Percentiles rank a stretch among this genome's conserved stretches.
Conservation (phyloP, 2,329 filamentous ascomycete genomes). For the Fusarium liriodendri region DNA sequence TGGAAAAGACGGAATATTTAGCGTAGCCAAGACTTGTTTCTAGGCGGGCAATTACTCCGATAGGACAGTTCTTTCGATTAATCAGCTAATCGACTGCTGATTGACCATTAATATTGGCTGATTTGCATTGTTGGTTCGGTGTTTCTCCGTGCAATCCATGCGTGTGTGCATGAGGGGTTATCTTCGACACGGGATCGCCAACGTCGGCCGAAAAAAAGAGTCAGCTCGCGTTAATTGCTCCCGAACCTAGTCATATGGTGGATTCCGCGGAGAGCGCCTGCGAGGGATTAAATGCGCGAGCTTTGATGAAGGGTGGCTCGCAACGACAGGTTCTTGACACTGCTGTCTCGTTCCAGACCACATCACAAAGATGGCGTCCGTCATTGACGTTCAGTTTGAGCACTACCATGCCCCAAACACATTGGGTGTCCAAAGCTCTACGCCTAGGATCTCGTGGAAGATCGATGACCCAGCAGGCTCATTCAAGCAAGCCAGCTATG, state of each 20-base stretch:
- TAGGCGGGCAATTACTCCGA: not conserved
- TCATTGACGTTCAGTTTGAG: slow-evolving; percentile 18
- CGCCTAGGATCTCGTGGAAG: slow-evolving; percentile 28
- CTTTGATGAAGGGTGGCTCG: not conserved
- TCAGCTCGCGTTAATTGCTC: not conserved
- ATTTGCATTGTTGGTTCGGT: not conserved
- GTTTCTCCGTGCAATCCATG: not conserved
- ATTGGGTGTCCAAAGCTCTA: slow-evolving; percentile 5
- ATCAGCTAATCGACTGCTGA: not conserved
- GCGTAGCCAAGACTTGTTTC: not conserved
- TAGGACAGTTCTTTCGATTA: not conserved
- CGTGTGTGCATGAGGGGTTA: not conserved
- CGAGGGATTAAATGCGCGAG: not conserved
- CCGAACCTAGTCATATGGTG: not conserved
- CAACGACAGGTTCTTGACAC: not conserved
- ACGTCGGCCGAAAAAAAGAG: not conserved
- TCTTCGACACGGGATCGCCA: not conserved
- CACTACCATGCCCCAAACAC: slow-evolving; percentile 14
- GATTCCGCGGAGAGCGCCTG: not conserved
- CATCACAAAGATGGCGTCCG: not conserved
- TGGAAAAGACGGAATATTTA: not conserved
- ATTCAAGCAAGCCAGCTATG: slow-evolving; percentile 15
- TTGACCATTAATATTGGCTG: not conserved
- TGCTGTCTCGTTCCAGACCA: not conserved
- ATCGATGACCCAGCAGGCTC: not conserved